A percentile compares a stretch with the other conserved stretches of the same genome.
phyloP scores from a whole-genome alignment of 345 rosid genomes.

The Populus ilicifolia region DNA sequence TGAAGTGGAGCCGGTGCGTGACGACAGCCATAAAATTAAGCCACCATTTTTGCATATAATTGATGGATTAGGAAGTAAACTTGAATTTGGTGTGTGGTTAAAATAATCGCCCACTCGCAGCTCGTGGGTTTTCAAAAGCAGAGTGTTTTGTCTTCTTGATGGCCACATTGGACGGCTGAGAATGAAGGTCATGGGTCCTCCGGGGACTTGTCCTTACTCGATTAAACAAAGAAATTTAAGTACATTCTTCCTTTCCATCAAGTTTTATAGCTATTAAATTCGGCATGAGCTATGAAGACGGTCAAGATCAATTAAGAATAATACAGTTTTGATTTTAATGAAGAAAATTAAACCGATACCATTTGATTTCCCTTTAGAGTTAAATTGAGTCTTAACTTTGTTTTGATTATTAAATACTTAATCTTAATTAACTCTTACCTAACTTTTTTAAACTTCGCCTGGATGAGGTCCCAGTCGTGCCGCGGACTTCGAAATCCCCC shows the following conservation, averaged over 20 bases:
- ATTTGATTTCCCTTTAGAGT: too few relatives aligned
- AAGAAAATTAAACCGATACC: too few relatives aligned
- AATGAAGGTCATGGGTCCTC: conserved; percentile 7
- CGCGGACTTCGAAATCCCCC: too few relatives aligned
- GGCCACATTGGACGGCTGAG: conserved; percentile 37
- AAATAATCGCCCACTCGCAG: conserved; percentile 14
- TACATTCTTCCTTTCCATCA: background rate
- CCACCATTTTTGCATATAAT: background rate
- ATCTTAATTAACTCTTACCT: too few relatives aligned
- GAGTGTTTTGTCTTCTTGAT: background rate
- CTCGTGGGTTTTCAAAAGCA: background rate
- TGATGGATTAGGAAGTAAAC: background rate
- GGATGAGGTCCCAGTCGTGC: too few relatives aligned
- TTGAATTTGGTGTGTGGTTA: background rate
- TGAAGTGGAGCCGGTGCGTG: background rate
- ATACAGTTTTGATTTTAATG: too few relatives aligned
- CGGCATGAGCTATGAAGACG: too few relatives aligned
- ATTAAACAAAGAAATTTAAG: background rate
- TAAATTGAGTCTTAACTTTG: too few relatives aligned
- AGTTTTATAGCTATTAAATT: too few relatives aligned
- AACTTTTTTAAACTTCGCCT: too few relatives aligned
- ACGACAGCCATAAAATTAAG: background rate
- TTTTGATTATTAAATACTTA: too few relatives aligned
- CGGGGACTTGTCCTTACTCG: background rate
- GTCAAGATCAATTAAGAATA: too few relatives aligned